Conservation (phyloP, 2,329 filamentous ascomycete genomes). For the Verticillium nonalfalfae region DNA sequence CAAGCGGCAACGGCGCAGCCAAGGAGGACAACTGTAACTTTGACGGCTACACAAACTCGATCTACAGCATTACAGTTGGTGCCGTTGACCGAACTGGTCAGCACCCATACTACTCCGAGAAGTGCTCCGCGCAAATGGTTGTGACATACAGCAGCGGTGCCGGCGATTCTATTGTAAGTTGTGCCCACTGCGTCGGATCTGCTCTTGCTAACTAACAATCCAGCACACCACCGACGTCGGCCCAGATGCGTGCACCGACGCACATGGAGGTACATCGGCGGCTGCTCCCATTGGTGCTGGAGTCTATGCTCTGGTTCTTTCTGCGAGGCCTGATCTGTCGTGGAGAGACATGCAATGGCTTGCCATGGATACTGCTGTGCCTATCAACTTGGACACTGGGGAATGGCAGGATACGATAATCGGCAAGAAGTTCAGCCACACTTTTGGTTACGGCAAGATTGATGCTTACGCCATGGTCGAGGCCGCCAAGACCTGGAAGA, state of each 20-base stretch:
- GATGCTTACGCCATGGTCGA: conserved; percentile 84
- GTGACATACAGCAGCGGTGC: conserved; percentile 95
- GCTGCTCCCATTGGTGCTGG: conserved; percentile 90
- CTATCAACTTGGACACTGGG: conserved; percentile 59
- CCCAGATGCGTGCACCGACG: conserved; percentile 65
- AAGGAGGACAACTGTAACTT: conserved; percentile 97
- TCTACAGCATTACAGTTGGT: conserved; percentile 96
- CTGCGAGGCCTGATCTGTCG: conserved; percentile 76
- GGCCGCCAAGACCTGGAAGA: conserved; percentile 74
- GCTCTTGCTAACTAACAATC: conserved; percentile 12
- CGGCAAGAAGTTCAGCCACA: conserved; percentile 86
- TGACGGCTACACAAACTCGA: conserved; percentile 98
- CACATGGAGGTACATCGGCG: conserved; percentile 93
- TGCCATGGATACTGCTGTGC: conserved; percentile 75
- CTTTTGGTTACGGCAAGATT: conserved; percentile 92
- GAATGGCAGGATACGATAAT: conserved; percentile 79
- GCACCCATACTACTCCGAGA: conserved; percentile 96
- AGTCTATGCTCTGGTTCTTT: conserved; percentile 81
- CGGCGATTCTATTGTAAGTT: conserved; percentile 69
- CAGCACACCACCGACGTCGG: conserved; percentile 94
- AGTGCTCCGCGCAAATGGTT: conserved; percentile 89
- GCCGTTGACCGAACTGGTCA: conserved; percentile 79
- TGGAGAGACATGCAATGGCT: conserved; percentile 97
- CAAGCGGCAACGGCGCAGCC: conserved; percentile 85
- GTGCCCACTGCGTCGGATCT: background rate